Evolutionary conservation across 2,329 filamentous ascomycete genomes (phyloP).

Genomic region (Cadophora malorum): DNA sequence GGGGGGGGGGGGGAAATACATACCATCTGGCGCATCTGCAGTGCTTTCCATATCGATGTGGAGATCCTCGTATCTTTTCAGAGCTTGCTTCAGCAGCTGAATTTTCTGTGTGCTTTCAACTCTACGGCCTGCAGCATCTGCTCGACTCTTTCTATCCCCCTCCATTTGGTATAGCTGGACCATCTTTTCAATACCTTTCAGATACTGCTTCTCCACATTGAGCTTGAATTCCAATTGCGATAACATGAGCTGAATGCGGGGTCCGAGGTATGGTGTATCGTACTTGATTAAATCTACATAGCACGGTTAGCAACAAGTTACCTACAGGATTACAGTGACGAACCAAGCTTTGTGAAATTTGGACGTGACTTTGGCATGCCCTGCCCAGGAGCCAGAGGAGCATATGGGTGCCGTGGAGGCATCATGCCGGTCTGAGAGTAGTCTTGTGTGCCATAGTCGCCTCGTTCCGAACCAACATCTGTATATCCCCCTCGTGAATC

Average conservation of each 20-base stretch:
- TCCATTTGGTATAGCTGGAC: constrained; percentile 97
- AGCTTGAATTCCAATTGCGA: constrained; percentile 99
- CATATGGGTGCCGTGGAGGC: constrained; percentile 81
- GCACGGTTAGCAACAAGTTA: constrained; percentile 30
- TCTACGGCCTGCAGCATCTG: constrained; percentile 86
- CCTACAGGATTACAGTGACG: constrained; percentile 43
- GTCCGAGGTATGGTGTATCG: constrained; percentile 92
- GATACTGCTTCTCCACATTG: constrained; percentile 98
- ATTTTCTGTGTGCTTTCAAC: constrained; percentile 99
- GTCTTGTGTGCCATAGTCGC: constrained; percentile 66
- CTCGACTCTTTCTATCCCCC: constrained; percentile 92
- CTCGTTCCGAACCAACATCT: constrained; percentile 56
- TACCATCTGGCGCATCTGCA: constrained; percentile 81
- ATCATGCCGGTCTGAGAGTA: constrained; percentile 58
- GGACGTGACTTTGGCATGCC: constrained; percentile 76
- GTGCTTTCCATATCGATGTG: constrained; percentile 88
- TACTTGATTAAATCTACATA: constrained; percentile 94
- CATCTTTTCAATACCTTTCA: constrained; percentile 99
- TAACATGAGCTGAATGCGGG: constrained; percentile 98
- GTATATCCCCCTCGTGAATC: constrained; percentile 61
- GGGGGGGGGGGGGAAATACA: too few species aligned
- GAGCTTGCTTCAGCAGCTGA: constrained; percentile 88
- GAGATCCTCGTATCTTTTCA: constrained; percentile 96
- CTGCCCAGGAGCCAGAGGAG: constrained; percentile 71
- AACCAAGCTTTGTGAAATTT: constrained; percentile 97